Percentiles rank a stretch among this genome's conserved stretches.
Evolutionary conservation across 2,329 filamentous ascomycete genomes (phyloP).

Genomic region (Neofusicoccum parvum): DNA sequence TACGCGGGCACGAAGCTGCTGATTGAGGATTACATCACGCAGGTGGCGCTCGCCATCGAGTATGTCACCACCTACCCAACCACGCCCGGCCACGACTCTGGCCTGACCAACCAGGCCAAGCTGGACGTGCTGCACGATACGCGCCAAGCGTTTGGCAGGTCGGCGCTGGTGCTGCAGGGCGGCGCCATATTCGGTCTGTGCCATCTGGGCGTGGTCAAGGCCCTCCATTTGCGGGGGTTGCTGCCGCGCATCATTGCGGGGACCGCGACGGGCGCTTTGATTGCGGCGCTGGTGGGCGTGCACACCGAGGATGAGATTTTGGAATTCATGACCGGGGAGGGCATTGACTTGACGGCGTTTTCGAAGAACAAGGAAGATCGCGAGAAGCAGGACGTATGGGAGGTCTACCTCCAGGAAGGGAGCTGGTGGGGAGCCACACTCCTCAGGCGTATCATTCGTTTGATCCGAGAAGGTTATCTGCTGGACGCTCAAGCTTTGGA

Average conservation of each 20-base stretch:
- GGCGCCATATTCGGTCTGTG: slow-evolving; percentile 90
- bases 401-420: slow-evolving; percentile 27
- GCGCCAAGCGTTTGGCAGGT: slow-evolving; percentile 83
- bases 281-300: slow-evolving; percentile 83
- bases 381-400: slow-evolving; percentile 26
- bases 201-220: slow-evolving; percentile 88
- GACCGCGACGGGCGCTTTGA: slow-evolving; percentile 85
- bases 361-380: slow-evolving; percentile 41
- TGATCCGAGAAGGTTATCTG: slow-evolving; percentile 77
- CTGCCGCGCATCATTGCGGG: slow-evolving; percentile 89
- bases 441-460: slow-evolving; percentile 66
- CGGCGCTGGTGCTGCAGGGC: slow-evolving; percentile 82
- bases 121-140: slow-evolving; percentile 85
- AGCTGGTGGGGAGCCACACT: slow-evolving; percentile 57
- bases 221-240: slow-evolving; percentile 76
- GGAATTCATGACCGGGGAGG: slow-evolving; percentile 72
- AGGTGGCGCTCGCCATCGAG: slow-evolving; percentile 78
- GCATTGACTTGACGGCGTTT: slow-evolving; percentile 83
- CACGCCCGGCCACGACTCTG: slow-evolving; percentile 48
- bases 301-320: slow-evolving; percentile 85
- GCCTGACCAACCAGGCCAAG: slow-evolving; percentile 74
- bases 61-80: slow-evolving; percentile 72
- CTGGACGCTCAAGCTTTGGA: slow-evolving; percentile 81
- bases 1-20: slow-evolving; percentile 87
- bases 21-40: slow-evolving; percentile 87